Percentiles rank a stretch among this genome's conserved stretches.
These are phyloP conservation scores for Alternaria solani DNA, from an alignment of 2,329 filamentous ascomycete genomes.

Conservation along the genomic window DNA sequence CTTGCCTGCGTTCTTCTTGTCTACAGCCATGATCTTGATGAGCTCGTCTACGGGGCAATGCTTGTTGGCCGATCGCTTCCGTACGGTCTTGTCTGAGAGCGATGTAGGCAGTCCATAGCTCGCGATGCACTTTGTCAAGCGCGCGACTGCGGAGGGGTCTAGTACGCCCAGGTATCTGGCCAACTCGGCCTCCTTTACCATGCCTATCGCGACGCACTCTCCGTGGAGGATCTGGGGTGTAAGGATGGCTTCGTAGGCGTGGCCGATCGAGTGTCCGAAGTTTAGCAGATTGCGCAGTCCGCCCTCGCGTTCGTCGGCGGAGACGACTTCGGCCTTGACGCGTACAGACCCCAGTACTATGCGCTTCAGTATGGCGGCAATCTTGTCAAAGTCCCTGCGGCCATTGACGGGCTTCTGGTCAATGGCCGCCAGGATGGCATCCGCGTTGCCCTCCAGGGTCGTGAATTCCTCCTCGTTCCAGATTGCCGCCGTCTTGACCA, in stretches of 20 bases:
- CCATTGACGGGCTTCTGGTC: conserved; percentile 66
- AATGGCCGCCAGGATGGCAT: conserved; percentile 76
- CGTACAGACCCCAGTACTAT: conserved; percentile 89
- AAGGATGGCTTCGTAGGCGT: conserved; percentile 93
- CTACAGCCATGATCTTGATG: conserved; percentile 92
- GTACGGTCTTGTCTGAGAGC: conserved; percentile 81
- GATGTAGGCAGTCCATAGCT: conserved; percentile 91
- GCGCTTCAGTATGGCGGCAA: conserved; percentile 62
- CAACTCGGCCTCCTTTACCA: conserved; percentile 97
- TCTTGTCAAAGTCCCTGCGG: conserved; percentile 70
- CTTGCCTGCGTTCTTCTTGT: conserved; percentile 96
- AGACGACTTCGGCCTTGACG: conserved; percentile 94
- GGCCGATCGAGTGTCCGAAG: conserved; percentile 97
- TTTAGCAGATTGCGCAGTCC: conserved; percentile 94
- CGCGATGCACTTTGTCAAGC: conserved; percentile 91
- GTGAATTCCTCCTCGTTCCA: conserved; percentile 91
- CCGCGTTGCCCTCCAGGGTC: conserved; percentile 81
- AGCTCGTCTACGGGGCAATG: conserved; percentile 85
- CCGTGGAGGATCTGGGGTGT: conserved; percentile 96
- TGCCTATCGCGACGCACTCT: conserved; percentile 94
- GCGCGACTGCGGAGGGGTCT: conserved; percentile 84
- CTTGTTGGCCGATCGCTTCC: conserved; percentile 84
- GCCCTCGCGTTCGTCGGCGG: conserved; percentile 91
- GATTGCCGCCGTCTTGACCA: conserved; percentile 96
- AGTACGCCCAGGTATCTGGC: conserved; percentile 88